phyloP scores from a whole-genome alignment of 2,329 filamentous ascomycete genomes.

The Botrytis medusae region DNA sequence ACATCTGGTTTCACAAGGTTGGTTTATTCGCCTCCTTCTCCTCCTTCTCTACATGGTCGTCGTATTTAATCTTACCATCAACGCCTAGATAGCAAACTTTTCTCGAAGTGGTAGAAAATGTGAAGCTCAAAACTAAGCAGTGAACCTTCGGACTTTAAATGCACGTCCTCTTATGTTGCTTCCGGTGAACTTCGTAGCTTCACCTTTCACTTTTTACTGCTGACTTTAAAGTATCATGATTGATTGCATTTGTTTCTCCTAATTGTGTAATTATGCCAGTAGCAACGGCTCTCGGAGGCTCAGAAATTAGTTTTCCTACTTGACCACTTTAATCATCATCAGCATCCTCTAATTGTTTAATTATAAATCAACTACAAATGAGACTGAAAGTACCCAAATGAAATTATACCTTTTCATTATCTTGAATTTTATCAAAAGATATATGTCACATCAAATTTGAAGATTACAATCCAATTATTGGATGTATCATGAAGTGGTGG shows the following conservation, averaged over 20 bases:
- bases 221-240: not conserved
- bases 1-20: not conserved
- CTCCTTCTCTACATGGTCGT: not conserved
- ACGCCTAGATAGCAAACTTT: not conserved
- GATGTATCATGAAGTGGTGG: not conserved
- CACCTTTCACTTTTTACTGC: not conserved
- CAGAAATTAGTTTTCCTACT: not conserved
- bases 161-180: not conserved
- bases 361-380: not conserved
- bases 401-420: too few relatives aligned
- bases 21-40: not conserved
- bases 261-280: not conserved
- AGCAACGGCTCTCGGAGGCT: not conserved
- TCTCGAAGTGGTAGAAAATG: too few relatives aligned
- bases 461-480: not conserved
- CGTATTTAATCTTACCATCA: not conserved
- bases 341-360: not conserved
- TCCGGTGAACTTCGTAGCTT: not conserved
- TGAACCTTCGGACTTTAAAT: too few relatives aligned
- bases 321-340: not conserved
- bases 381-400: too few relatives aligned
- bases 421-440: too few relatives aligned
- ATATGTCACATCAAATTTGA: not conserved
- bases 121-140: not conserved
- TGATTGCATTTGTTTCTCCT: not conserved